These are phyloP conservation scores for Conticribra weissflogii DNA, from an alignment of 108 stramenopile genomes.

Conservation along the genomic window DNA sequence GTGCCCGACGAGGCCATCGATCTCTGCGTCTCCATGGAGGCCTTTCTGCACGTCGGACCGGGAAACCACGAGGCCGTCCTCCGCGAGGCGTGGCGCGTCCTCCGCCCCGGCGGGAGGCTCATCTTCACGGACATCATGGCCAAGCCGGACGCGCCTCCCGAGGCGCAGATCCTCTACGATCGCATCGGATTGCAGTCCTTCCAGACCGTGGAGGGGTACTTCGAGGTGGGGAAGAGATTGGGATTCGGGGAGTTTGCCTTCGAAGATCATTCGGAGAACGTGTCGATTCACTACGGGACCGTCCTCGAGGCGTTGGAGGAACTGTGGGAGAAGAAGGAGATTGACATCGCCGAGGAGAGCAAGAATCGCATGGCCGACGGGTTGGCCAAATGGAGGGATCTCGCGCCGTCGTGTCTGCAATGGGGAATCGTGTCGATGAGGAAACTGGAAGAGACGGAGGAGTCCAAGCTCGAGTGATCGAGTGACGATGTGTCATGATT, in stretches of 20 bases:
- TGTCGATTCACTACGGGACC: constrained; percentile 42
- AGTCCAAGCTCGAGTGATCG: neutral
- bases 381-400: constrained; percentile 43
- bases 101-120: constrained; percentile 55
- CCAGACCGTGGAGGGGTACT: constrained; percentile 51
- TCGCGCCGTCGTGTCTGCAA: constrained; percentile 38
- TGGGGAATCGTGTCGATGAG: constrained; percentile 55
- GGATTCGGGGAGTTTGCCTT: constrained; percentile 44
- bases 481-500: too few species aligned
- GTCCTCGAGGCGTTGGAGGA: constrained; percentile 38
- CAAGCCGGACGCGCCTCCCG: constrained; percentile 16
- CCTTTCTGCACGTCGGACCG: constrained; percentile 55
- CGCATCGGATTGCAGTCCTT: constrained; percentile 49
- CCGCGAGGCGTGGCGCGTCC: constrained; percentile 48
- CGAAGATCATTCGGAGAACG: constrained; percentile 45
- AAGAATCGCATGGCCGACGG: constrained; percentile 37
- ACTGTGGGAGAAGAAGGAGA: constrained; percentile 23
- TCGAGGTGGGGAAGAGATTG: constrained; percentile 19
- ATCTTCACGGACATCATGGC: constrained; percentile 57
- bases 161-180: constrained; percentile 51
- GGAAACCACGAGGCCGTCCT: constrained; percentile 45
- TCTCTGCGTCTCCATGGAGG: constrained; percentile 47
- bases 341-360: constrained; percentile 39
- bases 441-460: constrained; percentile 45
- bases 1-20: constrained; percentile 43